Conservation (phyloP, 257 asterid species). For the Plantago major region DNA sequence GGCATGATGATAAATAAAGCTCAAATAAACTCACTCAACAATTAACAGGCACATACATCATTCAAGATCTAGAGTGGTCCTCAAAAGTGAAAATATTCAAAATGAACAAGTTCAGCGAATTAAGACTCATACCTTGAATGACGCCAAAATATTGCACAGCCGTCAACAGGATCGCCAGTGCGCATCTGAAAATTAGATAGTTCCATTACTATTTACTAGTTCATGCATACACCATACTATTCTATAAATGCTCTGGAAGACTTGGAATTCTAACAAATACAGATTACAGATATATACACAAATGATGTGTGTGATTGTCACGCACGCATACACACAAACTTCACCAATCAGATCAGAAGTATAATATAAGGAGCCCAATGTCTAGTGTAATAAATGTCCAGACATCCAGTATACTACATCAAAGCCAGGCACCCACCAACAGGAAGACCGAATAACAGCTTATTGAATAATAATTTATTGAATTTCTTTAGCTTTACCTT, state of each 20-base stretch:
- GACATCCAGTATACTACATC: too few relatives aligned
- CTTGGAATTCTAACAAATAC: too few relatives aligned
- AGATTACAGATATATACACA: too few relatives aligned
- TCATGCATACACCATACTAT: constrained; percentile 8
- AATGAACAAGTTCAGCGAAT: constrained; percentile 14
- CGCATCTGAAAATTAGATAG: constrained; percentile 59
- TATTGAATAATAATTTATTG: too few relatives aligned
- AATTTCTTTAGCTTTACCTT: too few relatives aligned
- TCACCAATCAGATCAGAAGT: too few relatives aligned
- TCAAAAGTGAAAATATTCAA: constrained; percentile 11
- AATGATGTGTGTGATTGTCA: too few relatives aligned
- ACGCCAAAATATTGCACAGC: constrained; percentile 97
- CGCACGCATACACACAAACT: too few relatives aligned
- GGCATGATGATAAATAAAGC: background rate
- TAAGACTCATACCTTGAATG: constrained; percentile 50
- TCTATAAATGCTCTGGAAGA: background rate
- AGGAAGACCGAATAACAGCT: too few relatives aligned
- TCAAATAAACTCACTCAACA: background rate
- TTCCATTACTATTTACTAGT: constrained; percentile 12
- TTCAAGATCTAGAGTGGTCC: constrained; percentile 12
- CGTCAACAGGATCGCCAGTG: constrained; percentile 84
- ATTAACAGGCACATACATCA: constrained; percentile 12
- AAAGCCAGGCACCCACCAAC: too few relatives aligned
- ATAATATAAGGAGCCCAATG: too few relatives aligned
- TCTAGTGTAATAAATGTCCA: too few relatives aligned